Evolutionary conservation across 2,329 filamentous ascomycete genomes (phyloP).

Genomic region (Fusarium newnesense): DNA sequence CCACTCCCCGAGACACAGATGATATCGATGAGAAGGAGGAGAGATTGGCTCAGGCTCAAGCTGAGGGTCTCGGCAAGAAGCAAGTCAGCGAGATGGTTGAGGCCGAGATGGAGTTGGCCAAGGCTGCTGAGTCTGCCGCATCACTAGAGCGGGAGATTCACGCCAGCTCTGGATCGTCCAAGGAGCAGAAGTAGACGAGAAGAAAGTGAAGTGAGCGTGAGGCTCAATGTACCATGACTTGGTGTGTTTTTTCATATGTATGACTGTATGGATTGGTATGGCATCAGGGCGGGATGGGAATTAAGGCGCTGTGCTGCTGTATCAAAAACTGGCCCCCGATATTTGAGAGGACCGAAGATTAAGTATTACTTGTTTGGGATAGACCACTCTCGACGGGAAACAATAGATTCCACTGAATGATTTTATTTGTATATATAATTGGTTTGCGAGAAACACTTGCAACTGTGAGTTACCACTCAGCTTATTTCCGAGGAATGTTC

Average conservation of each 20-base stretch:
- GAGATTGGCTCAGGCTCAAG: constrained; percentile 64
- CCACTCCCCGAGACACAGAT: constrained; percentile 84
- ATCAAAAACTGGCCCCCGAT: constrained; percentile 37
- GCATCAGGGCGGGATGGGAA: constrained; percentile 38
- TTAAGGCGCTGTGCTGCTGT: constrained; percentile 43
- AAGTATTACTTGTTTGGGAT: constrained; percentile 39
- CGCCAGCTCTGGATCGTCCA: constrained; percentile 39
- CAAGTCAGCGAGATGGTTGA: constrained; percentile 65
- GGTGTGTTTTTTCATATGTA: constrained; percentile 47
- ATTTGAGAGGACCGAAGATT: constrained; percentile 30
- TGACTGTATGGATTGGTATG: constrained; percentile 45
- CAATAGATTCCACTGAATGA: constrained; percentile 47
- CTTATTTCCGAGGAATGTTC: neutral
- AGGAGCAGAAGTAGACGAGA: constrained; percentile 50
- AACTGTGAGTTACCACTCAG: neutral
- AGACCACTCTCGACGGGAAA: constrained; percentile 46
- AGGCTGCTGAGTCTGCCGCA: constrained; percentile 42
- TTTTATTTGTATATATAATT: constrained; percentile 41
- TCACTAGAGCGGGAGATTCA: constrained; percentile 42
- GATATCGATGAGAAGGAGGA: constrained; percentile 96
- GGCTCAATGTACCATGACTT: constrained; percentile 41
- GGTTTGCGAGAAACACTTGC: neutral
- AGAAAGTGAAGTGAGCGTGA: constrained; percentile 2
- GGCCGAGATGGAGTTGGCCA: constrained; percentile 61
- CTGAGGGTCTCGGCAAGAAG: constrained; percentile 58